Base-by-base conservation (phyloP, 768 basidiomycete genomes). In the Suillus variegatus region DNA sequence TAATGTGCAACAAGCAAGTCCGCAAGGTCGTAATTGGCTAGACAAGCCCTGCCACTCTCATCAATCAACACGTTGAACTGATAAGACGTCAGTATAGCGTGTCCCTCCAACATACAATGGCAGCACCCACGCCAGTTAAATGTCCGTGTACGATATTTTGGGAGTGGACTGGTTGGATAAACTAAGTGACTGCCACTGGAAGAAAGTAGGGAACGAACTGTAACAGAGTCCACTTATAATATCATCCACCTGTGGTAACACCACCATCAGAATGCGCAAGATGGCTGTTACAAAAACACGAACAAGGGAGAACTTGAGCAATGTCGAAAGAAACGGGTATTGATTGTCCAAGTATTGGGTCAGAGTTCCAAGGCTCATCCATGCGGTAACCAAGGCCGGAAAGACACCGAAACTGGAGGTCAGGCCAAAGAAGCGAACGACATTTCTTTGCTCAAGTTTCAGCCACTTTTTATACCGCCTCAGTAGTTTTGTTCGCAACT, bases 221-320 rank as follows among this genome's bases (percentile, higher is more conserved):
- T 82, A 81, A 10, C 70, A 60, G 16, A 82, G 69, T 57, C 81
- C 82, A 51, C 77, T 74, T 7, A 77, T 78, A 3, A 82, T 74
- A 63, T 82, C 78, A 52, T 69, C 72, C 6, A 81, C 77, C 82
- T 82, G 49, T n/a, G 58, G 28, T 20, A 36, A 32, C n/a, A 35
- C 25, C 9, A 36, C 3, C 28, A 46, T 62, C 10, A 51, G 40
- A 4, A 22, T 51, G 10, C 5, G n/a, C 46, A 62, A 32, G n/a
- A 54, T 16, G 6, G 32, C 35, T n/a, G 5, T 25, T 16, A 14
- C 68, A 1, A 58, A n/a, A 52, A 16, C 25, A 67, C 75, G 63
- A 63, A 81, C 80, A 47, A 81, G 64, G 57, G 72, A 72, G 40
- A 82, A 65, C 12, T 49, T 49, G 2, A 1, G 12, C 12, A 6